Percentiles rank a stretch among this genome's conserved stretches.
Evolutionary conservation across 1,284 basidiomycete genomes (phyloP).

Genomic region (Melampsora larici-populina): DNA sequence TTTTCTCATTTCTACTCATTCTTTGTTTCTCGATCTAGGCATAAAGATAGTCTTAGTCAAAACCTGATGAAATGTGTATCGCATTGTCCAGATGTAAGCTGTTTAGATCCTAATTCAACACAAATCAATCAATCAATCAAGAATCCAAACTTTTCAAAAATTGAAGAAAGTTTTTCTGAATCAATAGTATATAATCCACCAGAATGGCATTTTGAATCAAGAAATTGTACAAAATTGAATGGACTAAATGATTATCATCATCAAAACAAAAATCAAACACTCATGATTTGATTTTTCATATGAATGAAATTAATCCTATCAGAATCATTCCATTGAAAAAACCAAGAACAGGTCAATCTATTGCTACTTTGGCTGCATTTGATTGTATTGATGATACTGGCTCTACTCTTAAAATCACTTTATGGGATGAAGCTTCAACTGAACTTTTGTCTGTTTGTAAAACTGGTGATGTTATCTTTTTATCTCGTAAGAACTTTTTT

Average conservation of each 20-base stretch:
- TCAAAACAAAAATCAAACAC: background rate
- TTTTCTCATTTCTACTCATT: too few relatives aligned
- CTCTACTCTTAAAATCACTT: slow-evolving; percentile 14
- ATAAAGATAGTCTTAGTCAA: background rate
- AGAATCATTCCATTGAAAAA: slow-evolving; percentile 31
- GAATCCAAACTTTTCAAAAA: background rate
- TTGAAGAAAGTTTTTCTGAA: slow-evolving; percentile 6
- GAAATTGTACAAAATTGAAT: slow-evolving; percentile 23
- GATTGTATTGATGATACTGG: slow-evolving; percentile 39
- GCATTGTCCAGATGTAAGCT: background rate
- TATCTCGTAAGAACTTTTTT: slow-evolving; percentile 17
- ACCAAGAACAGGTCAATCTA: background rate
- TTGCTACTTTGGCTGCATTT: slow-evolving; percentile 19
- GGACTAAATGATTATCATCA: background rate
- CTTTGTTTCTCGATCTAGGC: too few relatives aligned
- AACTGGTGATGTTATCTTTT: slow-evolving; percentile 28
- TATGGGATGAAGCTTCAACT: slow-evolving; percentile 23
- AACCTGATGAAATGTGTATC: background rate
- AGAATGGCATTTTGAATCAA: slow-evolving; percentile 35
- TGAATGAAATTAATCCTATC: slow-evolving; percentile 7
- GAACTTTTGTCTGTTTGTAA: slow-evolving; percentile 20
- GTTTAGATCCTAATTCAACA: background rate
- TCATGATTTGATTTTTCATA: slow-evolving; percentile 16
- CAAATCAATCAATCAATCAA: background rate
- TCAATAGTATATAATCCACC: slow-evolving; percentile 37